Evolutionary conservation across 345 rosid genomes (phyloP).

Genomic region (Orychophragmus violaceus): DNA sequence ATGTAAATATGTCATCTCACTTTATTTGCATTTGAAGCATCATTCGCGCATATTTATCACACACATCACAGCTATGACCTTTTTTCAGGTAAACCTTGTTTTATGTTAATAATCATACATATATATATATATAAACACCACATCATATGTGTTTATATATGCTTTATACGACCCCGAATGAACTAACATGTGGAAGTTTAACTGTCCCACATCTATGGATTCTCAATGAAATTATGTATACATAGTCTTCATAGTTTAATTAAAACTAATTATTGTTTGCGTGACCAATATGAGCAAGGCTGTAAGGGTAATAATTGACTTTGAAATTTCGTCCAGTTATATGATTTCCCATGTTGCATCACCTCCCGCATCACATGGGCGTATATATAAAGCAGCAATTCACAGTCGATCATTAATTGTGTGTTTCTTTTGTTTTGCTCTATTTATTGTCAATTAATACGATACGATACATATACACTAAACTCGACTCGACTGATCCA

Average conservation of each 20-base stretch:
- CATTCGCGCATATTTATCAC: background rate
- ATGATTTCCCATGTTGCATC: slow-evolving; percentile 31
- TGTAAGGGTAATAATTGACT: slow-evolving; percentile 16
- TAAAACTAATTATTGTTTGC: slow-evolving; percentile 11
- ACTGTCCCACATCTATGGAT: slow-evolving; percentile 29
- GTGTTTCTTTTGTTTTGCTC: slow-evolving; percentile 21
- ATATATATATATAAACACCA: background rate
- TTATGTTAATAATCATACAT: background rate
- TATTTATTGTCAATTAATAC: slow-evolving; percentile 18
- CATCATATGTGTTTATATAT: slow-evolving; percentile 12
- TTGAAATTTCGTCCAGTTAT: slow-evolving; percentile 22
- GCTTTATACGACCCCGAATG: slow-evolving; percentile 6
- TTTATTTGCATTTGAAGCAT: background rate
- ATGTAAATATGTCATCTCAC: background rate
- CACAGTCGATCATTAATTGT: slow-evolving; percentile 13
- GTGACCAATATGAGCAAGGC: slow-evolving; percentile 21
- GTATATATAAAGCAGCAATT: slow-evolving; percentile 10
- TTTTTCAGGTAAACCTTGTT: slow-evolving; percentile 17
- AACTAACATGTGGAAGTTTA: slow-evolving; percentile 26
- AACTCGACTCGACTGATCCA: background rate
- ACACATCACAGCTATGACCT: slow-evolving; percentile 7
- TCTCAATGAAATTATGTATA: slow-evolving; percentile 17
- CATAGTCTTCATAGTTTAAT: slow-evolving; percentile 7
- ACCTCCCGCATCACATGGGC: slow-evolving; percentile 31
- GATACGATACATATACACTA: background rate